Conservation (phyloP, 306 rosid genomes). For the Cicer arietinum region DNA sequence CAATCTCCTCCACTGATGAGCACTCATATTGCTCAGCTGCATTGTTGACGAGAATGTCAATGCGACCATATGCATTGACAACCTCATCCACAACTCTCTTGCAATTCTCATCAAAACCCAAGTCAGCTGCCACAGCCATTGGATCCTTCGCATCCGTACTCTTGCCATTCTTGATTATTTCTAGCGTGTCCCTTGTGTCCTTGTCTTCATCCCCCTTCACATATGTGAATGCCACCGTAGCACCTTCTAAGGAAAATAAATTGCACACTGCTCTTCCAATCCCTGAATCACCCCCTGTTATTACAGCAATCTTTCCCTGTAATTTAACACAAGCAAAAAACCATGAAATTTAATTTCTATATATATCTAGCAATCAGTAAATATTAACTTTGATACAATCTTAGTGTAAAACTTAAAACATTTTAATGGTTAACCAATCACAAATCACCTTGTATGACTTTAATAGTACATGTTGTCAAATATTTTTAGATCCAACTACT, state of each 20-base stretch:
- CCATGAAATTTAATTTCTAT: not conserved
- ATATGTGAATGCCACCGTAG: conserved; percentile 75
- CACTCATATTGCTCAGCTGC: conserved; percentile 83
- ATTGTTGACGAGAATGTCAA: conserved; percentile 74
- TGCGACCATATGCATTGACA: conserved; percentile 60
- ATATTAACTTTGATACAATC: no score
- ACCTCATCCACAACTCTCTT: conserved; percentile 69
- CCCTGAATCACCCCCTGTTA: conserved; percentile 85
- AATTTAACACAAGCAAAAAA: not conserved
- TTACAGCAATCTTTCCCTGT: conserved; percentile 80
- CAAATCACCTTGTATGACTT: no score
- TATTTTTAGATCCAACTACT: no score
- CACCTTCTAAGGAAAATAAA: conserved; percentile 75
- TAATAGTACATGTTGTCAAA: no score
- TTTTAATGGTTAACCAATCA: no score
- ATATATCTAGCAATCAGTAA: no score
- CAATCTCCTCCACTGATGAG: conserved; percentile 67
- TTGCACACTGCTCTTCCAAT: conserved; percentile 78
- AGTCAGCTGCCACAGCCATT: conserved; percentile 70
- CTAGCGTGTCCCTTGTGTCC: conserved; percentile 67
- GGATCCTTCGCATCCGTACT: conserved; percentile 64
- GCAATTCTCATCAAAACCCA: conserved; percentile 81
- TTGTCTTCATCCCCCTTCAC: conserved; percentile 78
- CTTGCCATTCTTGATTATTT: conserved; percentile 57
- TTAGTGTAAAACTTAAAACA: no score